Evolutionary conservation across 257 asterid species (phyloP), one percentile per base, ranked within the genome.

Genomic region (Scutellaria barbata): DNA sequence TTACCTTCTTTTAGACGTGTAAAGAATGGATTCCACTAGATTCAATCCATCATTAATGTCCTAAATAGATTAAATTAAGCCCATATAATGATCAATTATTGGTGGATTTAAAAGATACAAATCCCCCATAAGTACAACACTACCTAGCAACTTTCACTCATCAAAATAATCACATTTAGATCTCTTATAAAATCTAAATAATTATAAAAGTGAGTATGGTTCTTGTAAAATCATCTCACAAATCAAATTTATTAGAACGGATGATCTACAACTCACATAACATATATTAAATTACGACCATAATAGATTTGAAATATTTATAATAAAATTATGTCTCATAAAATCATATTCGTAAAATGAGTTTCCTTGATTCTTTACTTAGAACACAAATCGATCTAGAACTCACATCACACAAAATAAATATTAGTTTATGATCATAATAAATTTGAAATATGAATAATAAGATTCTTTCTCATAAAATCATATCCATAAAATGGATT

Each of bases 1-100:
- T 60, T 52, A 10, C 9, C 13, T 60, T 75, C 64, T 76, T 80
- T 77, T 84, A 78, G 85, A 83, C 90, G 92, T 88, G 90, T 85
- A 88, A 85, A 82, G 86, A 77, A 74, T 78, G 73, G 85, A 76
- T 74, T 84, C 87, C 90, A 87, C 89, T 83, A 77, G 66, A 71
- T 77, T 72, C 75, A 81, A 83, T 75, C 80, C 69, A 85, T 73
- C 79, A 82, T 82, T 83, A 80, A 85, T 81, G 84, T 16, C 54
- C 68, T 77, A 74, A 58, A 65, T 56, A 77, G 30, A 58, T 65
- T 69, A 81, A 57, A 79, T 80, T 71, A 85, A 74, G 75, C 76
- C 50, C 83, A 70, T 16, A 22, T 56, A 73, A 79, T 69, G 77
- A 18, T 76, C 90, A 89, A 89, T 89, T 78, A 89, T 89, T 89